Base-by-base conservation (phyloP, 1,284 basidiomycete genomes). In the Gomphus bonarii region DNA sequence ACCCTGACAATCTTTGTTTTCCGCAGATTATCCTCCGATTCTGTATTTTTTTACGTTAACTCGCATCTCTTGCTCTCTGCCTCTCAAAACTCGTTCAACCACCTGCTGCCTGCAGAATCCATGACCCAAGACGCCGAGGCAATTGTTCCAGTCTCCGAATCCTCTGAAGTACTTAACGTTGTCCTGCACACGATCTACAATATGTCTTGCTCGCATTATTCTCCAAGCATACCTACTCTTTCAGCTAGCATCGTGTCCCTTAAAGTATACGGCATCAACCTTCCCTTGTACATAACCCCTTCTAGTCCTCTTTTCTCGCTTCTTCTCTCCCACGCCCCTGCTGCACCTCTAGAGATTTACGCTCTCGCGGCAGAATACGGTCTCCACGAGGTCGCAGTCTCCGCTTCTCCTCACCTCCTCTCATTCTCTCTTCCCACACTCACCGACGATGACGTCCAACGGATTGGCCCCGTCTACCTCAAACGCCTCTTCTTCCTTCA, bases 21-120 rank as follows among this genome's bases (percentile, higher is more conserved):
- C 1, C 55, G 3, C 42, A 58, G 56, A 31, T 28, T 58, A 59
- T 81, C 86, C 3, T 76, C 80, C 18, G 87, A 90, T 64, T 76
- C 77, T 7, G 86, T 90, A 42, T 88, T 88, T 69, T 90, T 86
- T 72, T 84, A 83, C 62, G 78, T 81, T 12, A 81, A 85, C 65
- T 70, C 70, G 0, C 69, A 75, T 48, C 59, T 75, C 49, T 71
- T 86, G 35, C 70, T 81, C 38, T 63, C 65, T 2, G 70, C 69
- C 4, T 85, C 84, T 7, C 67, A 70, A 35, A 86, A 85, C 61
- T 66, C 63, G 10, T 85, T 86, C 66, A 73, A 74, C 48, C 69
- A 70, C 9, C 68, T 77, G 20, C 68, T 85, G 30, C 71, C 73
- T 3, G 54, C 59, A 7, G 44, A 44, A 16, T 54, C 57, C 12